Evolutionary conservation across 176 grass and related monocot genomes (phyloP), one percentile per base, ranked within the genome.

Genomic region (Lolium multiflorum): DNA sequence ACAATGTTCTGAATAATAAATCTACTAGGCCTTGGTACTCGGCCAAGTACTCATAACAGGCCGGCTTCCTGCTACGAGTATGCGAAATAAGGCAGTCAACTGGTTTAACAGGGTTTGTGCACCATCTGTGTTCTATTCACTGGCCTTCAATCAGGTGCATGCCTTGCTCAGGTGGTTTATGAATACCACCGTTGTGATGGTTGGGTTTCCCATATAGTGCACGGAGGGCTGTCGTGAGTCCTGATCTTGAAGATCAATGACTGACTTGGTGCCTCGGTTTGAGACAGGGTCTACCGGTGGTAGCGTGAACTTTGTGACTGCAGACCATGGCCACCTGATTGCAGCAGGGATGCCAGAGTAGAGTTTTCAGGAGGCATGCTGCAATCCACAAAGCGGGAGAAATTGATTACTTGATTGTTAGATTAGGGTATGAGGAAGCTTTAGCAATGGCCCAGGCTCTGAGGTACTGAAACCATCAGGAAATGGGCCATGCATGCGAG

Each of bases 61-160:
- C 14, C 4, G 47, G 13, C 24, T 28, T 26, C 73, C 49, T 43
- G 17, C 8, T 39, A 70, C 17, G 14, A 54, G 4, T 76, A 76
- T 76, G 48, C 48, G 52, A 54, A 76, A 76, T 13, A 16, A 52
- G 73, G 73, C 31, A 51, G 73, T 74, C 73, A 75, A 52, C 15
- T 52, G 1, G 14, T 76, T 76, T 76, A 31, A 76, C 14, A 54
- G 73, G 14, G 22, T 28, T 28, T 28, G 28, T 28, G 28, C 28
- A 28, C 28, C 28, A 28, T 28, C 28, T 28, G 28, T 28, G 24
- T 16, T 74, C 46, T 74, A 16, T 49, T 74, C 47, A 75, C 22
- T 31, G 70, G 43, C 43, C 43, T 48, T 72, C 10, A 48, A 10
- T 6, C 7, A 52, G 21, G 47, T 52, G 72, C 52, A 56, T 56